Conservation (phyloP, 495 filamentous ascomycete species). For the Penicillium diatomitis region DNA sequence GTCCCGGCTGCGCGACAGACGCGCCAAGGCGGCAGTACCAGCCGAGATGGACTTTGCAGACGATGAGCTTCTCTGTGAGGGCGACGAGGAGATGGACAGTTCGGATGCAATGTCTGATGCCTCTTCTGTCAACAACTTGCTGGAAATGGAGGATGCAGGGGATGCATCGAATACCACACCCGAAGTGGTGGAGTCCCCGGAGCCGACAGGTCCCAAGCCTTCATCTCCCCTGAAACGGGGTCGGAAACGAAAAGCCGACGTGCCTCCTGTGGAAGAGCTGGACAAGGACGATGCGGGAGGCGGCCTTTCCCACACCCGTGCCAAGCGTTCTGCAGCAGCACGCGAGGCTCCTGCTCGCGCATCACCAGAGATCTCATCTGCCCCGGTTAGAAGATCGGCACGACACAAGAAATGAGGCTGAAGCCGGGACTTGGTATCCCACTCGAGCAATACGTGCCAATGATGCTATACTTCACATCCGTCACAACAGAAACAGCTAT, state of each 20-base stretch:
- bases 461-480: too few species aligned
- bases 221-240: constrained; percentile 13
- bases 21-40: neutral
- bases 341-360: constrained; percentile 9
- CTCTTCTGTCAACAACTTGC: constrained; percentile 4
- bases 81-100: constrained; percentile 4
- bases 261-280: constrained; percentile 10
- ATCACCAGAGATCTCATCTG: constrained; percentile 9
- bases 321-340: constrained; percentile 23
- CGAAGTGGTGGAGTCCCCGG: constrained; percentile 8
- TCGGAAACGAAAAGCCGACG: constrained; percentile 32
- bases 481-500: too few species aligned
- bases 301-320: constrained; percentile 6
- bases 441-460: too few species aligned
- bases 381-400: constrained; percentile 25
- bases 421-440: neutral
- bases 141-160: constrained; percentile 8
- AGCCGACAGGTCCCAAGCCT: neutral
- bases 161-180: constrained; percentile 19
- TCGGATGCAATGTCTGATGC: constrained; percentile 15
- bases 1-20: constrained; percentile 12
- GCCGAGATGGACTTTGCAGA: constrained; percentile 1
- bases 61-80: constrained; percentile 3
- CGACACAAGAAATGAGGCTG: constrained; percentile 19
- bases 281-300: constrained; percentile 5